Evolutionary conservation across 352 stramenopile species (phyloP).

Genomic region (Globisporangium nagaii): DNA sequence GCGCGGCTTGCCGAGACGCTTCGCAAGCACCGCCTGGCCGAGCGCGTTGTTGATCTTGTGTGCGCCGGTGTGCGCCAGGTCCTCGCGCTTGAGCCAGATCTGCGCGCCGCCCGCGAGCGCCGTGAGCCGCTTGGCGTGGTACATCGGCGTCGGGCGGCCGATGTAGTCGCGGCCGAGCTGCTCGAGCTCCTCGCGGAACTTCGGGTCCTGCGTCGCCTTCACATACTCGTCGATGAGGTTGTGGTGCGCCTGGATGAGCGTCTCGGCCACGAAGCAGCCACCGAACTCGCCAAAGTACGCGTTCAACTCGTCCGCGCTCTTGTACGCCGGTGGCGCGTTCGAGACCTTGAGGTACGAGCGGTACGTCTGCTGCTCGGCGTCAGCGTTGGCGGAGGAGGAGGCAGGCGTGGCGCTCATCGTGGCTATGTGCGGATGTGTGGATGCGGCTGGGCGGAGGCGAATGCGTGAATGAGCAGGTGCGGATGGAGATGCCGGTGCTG

Average conservation of each 20-base stretch:
- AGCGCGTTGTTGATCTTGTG: conserved; percentile 99
- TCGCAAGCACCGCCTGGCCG: conserved; percentile 94
- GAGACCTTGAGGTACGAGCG: conserved; percentile 55
- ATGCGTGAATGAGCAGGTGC: neutral
- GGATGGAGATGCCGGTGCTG: neutral
- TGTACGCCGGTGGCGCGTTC: conserved; percentile 73
- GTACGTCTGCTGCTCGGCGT: conserved; percentile 18
- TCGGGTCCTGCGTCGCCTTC: conserved; percentile 91
- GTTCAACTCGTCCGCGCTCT: conserved; percentile 48
- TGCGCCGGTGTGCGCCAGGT: conserved; percentile 96
- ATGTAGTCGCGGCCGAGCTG: conserved; percentile 94
- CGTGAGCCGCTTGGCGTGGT: conserved; percentile 95
- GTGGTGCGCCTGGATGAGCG: conserved; percentile 94
- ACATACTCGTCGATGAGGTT: conserved; percentile 95
- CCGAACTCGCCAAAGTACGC: conserved; percentile 93
- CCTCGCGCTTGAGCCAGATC: conserved; percentile 98
- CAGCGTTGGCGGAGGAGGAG: neutral
- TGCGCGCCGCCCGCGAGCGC: conserved; percentile 89
- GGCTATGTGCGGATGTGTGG: neutral
- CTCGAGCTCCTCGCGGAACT: conserved; percentile 94
- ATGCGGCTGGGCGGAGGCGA: neutral
- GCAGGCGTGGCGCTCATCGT: conserved; percentile 13
- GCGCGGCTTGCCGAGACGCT: conserved; percentile 94
- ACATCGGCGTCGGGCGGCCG: conserved; percentile 93
- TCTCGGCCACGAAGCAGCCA: conserved; percentile 97